Conservation (phyloP, 768 basidiomycete species). For the Suillus brevipes region DNA sequence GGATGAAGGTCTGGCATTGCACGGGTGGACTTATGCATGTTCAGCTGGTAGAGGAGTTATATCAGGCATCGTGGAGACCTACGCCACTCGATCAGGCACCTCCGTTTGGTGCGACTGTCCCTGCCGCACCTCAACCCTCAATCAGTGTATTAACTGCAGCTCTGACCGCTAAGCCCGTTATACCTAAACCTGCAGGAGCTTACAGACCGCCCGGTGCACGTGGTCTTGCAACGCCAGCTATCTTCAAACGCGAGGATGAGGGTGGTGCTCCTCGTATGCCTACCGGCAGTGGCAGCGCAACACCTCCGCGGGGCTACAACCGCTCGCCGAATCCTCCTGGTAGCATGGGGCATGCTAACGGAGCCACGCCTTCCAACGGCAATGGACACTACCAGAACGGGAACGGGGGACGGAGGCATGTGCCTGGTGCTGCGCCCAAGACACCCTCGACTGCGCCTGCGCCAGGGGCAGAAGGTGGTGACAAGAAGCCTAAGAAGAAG, state of each 20-base stretch:
- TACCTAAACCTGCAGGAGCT: conserved; percentile 75
- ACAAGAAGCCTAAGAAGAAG: conserved; percentile 58
- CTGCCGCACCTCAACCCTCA: conserved; percentile 65
- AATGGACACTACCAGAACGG: conserved; percentile 33
- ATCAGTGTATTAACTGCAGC: conserved; percentile 53
- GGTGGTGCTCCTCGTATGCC: conserved; percentile 62
- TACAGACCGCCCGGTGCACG: conserved; percentile 94
- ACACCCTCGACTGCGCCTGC: conserved; percentile 46
- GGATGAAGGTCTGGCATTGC: conserved; percentile 95
- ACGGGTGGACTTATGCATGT: conserved; percentile 84
- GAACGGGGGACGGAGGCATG: conserved; percentile 49
- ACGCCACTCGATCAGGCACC: conserved; percentile 63
- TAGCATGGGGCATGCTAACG: conserved; percentile 18
- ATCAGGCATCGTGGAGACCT: conserved; percentile 86
- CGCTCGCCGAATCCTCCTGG: conserved; percentile 59
- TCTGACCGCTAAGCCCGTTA: conserved; percentile 52
- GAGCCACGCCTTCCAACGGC: conserved; percentile 29
- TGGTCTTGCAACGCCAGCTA: conserved; percentile 82
- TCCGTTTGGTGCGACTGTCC: conserved; percentile 65
- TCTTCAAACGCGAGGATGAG: conserved; percentile 92
- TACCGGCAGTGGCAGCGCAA: conserved; percentile 52
- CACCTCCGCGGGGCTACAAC: conserved; percentile 61
- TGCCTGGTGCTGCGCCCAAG: conserved; percentile 71
- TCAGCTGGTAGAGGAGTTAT: conserved; percentile 83
- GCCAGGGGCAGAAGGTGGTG: conserved; percentile 29